These are phyloP conservation scores for Elaphomyces granulatus DNA, from an alignment of 495 filamentous ascomycete genomes.

Conservation along the genomic window DNA sequence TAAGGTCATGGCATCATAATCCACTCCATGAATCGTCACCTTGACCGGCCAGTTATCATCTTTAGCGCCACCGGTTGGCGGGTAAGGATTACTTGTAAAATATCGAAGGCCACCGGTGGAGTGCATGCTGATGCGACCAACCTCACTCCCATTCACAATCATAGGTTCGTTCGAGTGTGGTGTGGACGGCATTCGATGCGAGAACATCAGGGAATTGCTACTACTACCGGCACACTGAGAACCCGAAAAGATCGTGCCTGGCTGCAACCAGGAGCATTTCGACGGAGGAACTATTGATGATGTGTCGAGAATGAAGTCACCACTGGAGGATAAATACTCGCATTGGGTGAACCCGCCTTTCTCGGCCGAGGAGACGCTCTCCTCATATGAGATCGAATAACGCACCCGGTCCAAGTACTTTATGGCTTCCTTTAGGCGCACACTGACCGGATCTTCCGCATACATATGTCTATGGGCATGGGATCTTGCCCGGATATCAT, in stretches of 20 bases:
- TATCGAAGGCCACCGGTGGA: conserved; percentile 25
- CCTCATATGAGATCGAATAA: conserved; percentile 38
- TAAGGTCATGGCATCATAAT: conserved; percentile 48
- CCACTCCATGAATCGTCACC: conserved; percentile 54
- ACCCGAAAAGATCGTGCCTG: conserved; percentile 50
- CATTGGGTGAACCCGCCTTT: conserved; percentile 34
- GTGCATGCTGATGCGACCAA: conserved; percentile 19
- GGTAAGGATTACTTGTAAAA: conserved; percentile 16
- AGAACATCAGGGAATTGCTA: conserved; percentile 13
- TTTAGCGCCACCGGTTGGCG: conserved; percentile 18
- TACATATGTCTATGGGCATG: conserved; percentile 38
- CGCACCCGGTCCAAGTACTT: conserved; percentile 50
- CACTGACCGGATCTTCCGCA: conserved; percentile 28
- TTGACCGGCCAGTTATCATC: conserved; percentile 61
- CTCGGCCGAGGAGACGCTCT: conserved; percentile 38
- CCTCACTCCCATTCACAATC: conserved; percentile 28
- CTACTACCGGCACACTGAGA: conserved; percentile 37
- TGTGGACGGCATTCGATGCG: conserved; percentile 17
- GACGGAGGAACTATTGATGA: conserved; percentile 38
- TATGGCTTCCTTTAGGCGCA: conserved; percentile 45
- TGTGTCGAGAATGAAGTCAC: conserved; percentile 50
- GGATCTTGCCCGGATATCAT: conserved; percentile 31
- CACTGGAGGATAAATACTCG: conserved; percentile 30
- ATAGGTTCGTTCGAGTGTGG: conserved; percentile 20
- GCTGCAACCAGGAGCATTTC: conserved; percentile 49